Evolutionary conservation across 2,329 filamentous ascomycete species (phyloP).

Genomic region (Elsinoe fawcettii): DNA sequence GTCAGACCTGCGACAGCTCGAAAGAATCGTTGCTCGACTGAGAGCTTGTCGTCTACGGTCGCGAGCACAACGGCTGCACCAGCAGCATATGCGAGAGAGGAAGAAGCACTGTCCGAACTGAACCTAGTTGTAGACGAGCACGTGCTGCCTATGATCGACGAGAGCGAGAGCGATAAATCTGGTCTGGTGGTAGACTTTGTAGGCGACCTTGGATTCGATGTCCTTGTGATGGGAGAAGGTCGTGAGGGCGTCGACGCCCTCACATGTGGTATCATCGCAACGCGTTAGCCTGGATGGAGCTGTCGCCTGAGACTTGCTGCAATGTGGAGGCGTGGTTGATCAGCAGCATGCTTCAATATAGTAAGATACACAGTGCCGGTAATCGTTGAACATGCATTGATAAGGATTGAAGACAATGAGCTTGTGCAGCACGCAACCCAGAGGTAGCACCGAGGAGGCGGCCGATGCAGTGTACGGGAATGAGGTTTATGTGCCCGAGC

Average conservation of each 20-base stretch:
- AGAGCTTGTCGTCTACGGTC: conserved; percentile 59
- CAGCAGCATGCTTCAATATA: background rate
- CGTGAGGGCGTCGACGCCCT: conserved; percentile 59
- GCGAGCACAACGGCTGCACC: conserved; percentile 91
- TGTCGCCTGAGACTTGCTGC: conserved; percentile 19
- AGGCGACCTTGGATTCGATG: conserved; percentile 57
- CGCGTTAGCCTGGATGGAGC: background rate
- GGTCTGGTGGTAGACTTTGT: conserved; percentile 40
- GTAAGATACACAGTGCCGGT: background rate
- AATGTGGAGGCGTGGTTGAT: background rate
- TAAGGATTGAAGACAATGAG: background rate
- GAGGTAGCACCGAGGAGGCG: no score
- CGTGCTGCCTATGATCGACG: conserved; percentile 81
- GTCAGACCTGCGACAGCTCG: conserved; percentile 48
- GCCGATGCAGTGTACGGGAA: background rate
- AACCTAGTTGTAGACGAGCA: conserved; percentile 79
- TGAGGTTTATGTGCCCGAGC: background rate
- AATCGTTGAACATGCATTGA: background rate
- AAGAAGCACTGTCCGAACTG: conserved; percentile 63
- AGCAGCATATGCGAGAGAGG: conserved; percentile 78
- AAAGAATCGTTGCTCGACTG: conserved; percentile 75
- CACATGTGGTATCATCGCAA: conserved; percentile 34
- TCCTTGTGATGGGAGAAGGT: conserved; percentile 53
- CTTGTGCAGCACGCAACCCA: no score
- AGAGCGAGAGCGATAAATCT: conserved; percentile 56